Conservation (phyloP, 495 filamentous ascomycete species). For the Durotheca rogersii region DNA sequence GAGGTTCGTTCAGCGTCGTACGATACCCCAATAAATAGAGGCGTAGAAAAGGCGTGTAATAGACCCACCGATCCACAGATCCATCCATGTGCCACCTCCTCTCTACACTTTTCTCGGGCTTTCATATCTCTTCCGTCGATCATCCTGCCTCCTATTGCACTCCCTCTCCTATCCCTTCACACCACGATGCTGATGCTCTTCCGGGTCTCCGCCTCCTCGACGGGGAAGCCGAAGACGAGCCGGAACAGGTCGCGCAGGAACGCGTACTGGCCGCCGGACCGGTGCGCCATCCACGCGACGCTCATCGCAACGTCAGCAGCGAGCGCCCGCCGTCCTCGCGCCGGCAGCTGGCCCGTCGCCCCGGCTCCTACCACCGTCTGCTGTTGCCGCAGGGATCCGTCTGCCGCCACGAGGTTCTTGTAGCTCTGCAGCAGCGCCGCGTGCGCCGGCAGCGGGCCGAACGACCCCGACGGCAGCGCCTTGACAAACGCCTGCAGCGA, state of each 20-base stretch:
- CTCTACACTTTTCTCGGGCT: not conserved
- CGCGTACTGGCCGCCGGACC: conserved; percentile 53
- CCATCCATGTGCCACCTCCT: not conserved
- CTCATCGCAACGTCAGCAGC: conserved; percentile 74
- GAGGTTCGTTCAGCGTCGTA: not conserved
- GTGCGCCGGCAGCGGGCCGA: conserved; percentile 71
- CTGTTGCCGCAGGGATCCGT: conserved; percentile 65
- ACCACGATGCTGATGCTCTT: conserved; percentile 53
- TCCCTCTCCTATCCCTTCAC: conserved; percentile 10
- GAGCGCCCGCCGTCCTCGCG: conserved; percentile 57
- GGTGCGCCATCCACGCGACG: conserved; percentile 66
- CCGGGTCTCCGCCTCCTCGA: conserved; percentile 67
- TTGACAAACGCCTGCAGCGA: conserved; percentile 71
- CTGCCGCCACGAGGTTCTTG: conserved; percentile 69
- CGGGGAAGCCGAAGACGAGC: conserved; percentile 79
- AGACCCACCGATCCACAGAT: too few relatives aligned
- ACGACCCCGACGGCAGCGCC: conserved; percentile 70
- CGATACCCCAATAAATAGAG: not conserved
- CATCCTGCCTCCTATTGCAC: not conserved
- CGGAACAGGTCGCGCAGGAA: conserved; percentile 80
- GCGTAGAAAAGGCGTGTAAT: too few relatives aligned
- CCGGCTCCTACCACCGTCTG: too few relatives aligned
- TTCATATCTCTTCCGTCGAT: not conserved
- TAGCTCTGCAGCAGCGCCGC: conserved; percentile 70
- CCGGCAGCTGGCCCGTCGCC: conserved; percentile 49